Evolutionary conservation across 805 yeast genomes (phyloP), one percentile per base, ranked within the genome.

Genomic region (Ogataea pini): DNA sequence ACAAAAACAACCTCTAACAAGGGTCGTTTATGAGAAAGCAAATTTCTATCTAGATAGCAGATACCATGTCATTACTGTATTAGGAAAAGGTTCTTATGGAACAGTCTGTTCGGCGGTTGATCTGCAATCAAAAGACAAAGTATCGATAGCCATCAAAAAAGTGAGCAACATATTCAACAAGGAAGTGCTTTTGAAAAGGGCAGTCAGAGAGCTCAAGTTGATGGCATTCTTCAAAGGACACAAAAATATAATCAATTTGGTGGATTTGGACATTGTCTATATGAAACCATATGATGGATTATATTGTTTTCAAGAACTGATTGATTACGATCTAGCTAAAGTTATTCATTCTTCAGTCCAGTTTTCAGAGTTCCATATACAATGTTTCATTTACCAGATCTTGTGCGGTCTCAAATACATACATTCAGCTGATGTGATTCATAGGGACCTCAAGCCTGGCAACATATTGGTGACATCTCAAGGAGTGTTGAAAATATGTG

Each of bases 381-480:
- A 83, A 59, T 78, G 79, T 51, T 86, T 89, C 56, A 63, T 82
- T 33, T 90, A 89, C 62, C 97, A 91, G 65, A 79, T 91, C 2
- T 68, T 89, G 29, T 86, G 95, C 66, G 98, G 96, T 0, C 69
- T 91, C 38, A 86, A 88, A 62, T 91, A 89, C 61, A 85, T 91
- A 43, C 98, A 91, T 66, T 82, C 94, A 5, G 96, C 96, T 1
- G 90, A 88, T 56, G 96, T 91, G 8, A 85, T 91, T 46, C 98
- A 91, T 64, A 75, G 98, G 48, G 98, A 91, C 63, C 76, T 91
- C 53, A 91, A 91, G 66, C 97, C 97, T 0, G 95, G 96, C 0
- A 91, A 91, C 63, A 83, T 91, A 3, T 71, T 91, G 48, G 86
- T 90, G 16, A 81, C 89, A 4, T 65, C 80, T 1, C 82, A 81